Evolutionary conservation across 768 basidiomycete genomes (phyloP), one percentile per base, ranked within the genome.

Genomic region (Lactarius quietus): DNA sequence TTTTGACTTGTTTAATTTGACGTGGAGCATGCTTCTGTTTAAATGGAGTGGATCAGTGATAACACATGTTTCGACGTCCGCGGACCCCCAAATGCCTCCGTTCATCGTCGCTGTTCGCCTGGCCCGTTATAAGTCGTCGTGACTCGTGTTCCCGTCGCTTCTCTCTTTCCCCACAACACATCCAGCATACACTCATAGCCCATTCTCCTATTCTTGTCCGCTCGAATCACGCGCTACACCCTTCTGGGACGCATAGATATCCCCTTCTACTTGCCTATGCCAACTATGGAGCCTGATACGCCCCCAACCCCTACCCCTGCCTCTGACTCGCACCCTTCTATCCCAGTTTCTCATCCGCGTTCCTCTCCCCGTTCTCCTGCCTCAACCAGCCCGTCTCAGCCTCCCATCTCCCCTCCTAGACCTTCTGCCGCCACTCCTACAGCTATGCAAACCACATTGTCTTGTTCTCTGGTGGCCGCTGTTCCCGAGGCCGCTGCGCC

Each of bases 271-370:
- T 51, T 57, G 29, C 48, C 67, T 56, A 65, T 61, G 64, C 48
- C 64, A n/a, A 57, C 59, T 60, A 66, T 67, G 63, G 65, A 59
- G 61, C 65, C 68, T 33, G 41, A 57, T 51, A 62, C 65, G 31
- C 68, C 65, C 51, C 58, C 68, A 39, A 62, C 63, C 51, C 64
- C 65, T 52, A 60, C 62, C 51, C 61, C 68, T 53, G 52, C 61
- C n/a, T 60, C 62, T 39, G 59, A 60, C 54, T 39, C 61, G 43
- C 62, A 68, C 43, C 64, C 69, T 53, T 56, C 69, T 61, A 68
- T 70, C 35, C 69, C 69, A 20, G 55, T 70, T 54, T 70, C 69
- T 59, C 69, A 68, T 54, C 69, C 69, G 51, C 67, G 69, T 51
- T 70, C 69, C 31, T 70, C 69, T 43, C 67, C 69, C 18, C 69